A percentile compares a stretch with the other conserved stretches of the same genome.
These are phyloP conservation scores for Hypomontagnella submonticulosa DNA, from an alignment of 495 filamentous ascomycete species.

Conservation along the genomic window DNA sequence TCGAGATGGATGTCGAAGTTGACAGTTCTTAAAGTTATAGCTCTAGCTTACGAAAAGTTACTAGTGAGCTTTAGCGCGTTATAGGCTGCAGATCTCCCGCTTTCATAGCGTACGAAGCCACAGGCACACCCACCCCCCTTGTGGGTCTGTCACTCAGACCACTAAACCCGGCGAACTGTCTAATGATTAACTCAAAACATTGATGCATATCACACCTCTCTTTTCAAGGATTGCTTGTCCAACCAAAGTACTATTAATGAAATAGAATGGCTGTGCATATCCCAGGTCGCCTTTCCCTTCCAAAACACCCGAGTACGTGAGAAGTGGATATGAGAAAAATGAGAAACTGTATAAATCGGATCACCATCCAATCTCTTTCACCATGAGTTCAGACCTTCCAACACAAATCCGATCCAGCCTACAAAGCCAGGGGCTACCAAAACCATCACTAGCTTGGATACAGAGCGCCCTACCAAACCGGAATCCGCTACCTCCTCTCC, in stretches of 20 bases:
- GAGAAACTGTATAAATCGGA: not conserved
- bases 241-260: not conserved
- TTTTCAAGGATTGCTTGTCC: not conserved
- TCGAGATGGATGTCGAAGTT: constrained; percentile 13
- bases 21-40: constrained; percentile 34
- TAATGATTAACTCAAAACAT: not conserved
- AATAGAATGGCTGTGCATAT: too few species aligned
- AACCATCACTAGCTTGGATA: constrained; percentile 55
- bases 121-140: constrained; percentile 34
- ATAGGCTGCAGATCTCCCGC: constrained; percentile 41
- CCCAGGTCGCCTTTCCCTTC: too few species aligned
- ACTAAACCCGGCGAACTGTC: not conserved
- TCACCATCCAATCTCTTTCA: constrained; percentile 13
- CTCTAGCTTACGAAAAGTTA: not conserved
- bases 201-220: constrained; percentile 1
- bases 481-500: constrained; percentile 68
- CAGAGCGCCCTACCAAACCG: constrained; percentile 49
- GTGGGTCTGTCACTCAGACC: not conserved
- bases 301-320: not conserved
- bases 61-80: constrained; percentile 35
- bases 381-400: constrained; percentile 44
- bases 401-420: constrained; percentile 53
- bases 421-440: constrained; percentile 48
- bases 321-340: not conserved
- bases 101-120: constrained; percentile 40